Base-by-base conservation (phyloP, 345 rosid genomes). In the Stellera chamaejasme region DNA sequence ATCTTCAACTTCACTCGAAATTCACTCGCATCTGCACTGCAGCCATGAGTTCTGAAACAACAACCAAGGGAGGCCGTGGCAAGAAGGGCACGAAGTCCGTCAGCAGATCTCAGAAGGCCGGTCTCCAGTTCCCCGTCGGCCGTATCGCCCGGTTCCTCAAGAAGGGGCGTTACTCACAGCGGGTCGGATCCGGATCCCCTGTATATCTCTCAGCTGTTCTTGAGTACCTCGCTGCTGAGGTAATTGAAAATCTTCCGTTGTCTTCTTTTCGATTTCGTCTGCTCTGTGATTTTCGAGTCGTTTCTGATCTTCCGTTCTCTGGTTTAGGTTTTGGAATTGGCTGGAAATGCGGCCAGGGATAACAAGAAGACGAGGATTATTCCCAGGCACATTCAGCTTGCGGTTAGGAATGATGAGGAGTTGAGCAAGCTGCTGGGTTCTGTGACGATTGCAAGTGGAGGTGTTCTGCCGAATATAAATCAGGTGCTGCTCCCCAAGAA, bases 171-270 rank as follows among this genome's bases (percentile, higher is more conserved):
- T 80, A 85, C 23, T 85, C 90, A 2, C 77, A 85, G 43, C 88
- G 92, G 27, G 88, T 82, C 0, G 92, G 86, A 13, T 76, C 86
- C 1, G 88, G 84, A 2, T 78, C 90, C 52, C 87, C 85, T 4
- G 94, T 85, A 12, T 85, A 85, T n/a, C 89, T 85, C 56, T 75
- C 94, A 7, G 94, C 94, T 4, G 94, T 82, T n/a, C 94, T 85
- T 1, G 89, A 85, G 51, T 82, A 85, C 32, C 89, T 85, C 15
- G 89, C 94, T 11, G 94, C 94, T 6, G 94, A 85, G 93, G 93
- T 82, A 5, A 2, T 19, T 10, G 4, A 10, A 19, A 19, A 10
- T 2, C 2, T 7, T 44, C 36, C 0, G 0, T 13, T 8, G 32
- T 23, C 27, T 10, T 43, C 0, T 3, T 36, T 46, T 11, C 9